Conservation (phyloP, 139 green algal genomes). For the Chlamydomonas sp. region DNA sequence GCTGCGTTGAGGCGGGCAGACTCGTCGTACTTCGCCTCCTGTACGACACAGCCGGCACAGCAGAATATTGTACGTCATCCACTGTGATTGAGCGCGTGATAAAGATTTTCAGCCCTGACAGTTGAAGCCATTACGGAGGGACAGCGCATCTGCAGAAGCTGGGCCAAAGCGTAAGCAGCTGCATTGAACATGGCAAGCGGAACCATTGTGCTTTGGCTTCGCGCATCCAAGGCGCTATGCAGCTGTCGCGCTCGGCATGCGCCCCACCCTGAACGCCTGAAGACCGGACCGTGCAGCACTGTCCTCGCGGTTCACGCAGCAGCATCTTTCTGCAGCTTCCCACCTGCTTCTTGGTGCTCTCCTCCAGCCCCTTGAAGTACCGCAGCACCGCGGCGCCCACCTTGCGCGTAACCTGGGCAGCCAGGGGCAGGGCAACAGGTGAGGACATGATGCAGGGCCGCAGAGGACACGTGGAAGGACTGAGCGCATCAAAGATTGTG, state of each 20-base stretch:
- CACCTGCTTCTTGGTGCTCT: constrained; percentile 1
- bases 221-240: no score
- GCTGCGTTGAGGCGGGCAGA: not conserved
- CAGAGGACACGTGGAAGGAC: not conserved
- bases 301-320: no score
- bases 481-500: not conserved
- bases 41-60: not conserved
- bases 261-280: not conserved
- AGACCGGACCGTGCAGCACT: not conserved
- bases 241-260: no score
- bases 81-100: no score
- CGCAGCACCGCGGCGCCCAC: constrained; percentile 3
- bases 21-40: constrained; percentile 25
- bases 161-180: no score
- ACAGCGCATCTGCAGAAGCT: no score
- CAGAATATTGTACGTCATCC: not conserved
- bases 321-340: not conserved
- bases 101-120: no score
- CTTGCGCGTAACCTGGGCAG: not conserved
- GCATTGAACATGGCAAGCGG: no score
- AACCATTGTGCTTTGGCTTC: no score
- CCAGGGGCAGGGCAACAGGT: not conserved
- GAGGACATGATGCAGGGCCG: not conserved
- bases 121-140: no score
- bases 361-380: constrained; percentile 31